Base-by-base conservation (phyloP, 176 grass and related monocot genomes). In the Oryza coarctata region DNA sequence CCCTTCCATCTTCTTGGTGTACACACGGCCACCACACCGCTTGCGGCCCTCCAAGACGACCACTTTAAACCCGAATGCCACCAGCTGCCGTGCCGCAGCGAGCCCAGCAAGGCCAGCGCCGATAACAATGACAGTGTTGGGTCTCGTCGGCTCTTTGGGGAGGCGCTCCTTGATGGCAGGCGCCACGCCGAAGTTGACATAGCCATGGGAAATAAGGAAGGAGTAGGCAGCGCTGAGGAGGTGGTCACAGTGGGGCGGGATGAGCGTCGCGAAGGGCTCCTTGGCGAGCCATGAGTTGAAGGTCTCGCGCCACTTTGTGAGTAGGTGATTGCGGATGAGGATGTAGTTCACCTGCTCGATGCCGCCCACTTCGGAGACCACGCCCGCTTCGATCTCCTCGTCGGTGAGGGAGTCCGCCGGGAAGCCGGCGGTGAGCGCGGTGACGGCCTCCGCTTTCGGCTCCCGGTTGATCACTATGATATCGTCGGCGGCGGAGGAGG, bases 331-430 rank as follows among this genome's bases (percentile, higher is more conserved):
- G 52, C 93, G 93, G 64, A 99, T 93, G 72, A 99, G 93, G 76
- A 99, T 95, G 84, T 99, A 95, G 71, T 99, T 99, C 33, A 99
- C 96, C 92, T 99, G 96, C 83, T 99, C 93, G 66, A 99, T 99
- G 73, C 96, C 96, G 44, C 92, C 96, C 12, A 99, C 81, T 70
- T 92, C 90, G 5, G 96, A 91, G 52, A 99, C 93, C 63, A 99
- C 93, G 80, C 89, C 89, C 2, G 93, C 96, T 81, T 99, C 96
- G 49, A 99, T 95, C 92, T 99, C 96, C 86, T 99, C 96, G 44
- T 99, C 96, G 72, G 96, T 99, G 76, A 99, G 90, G 39, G 96
- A 95, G 66, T 99, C 93, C 9, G 93, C 96, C 5, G 93, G 93
- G 70, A 99, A 99, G 23, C 96, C 96, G 15, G 85, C 86, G 35